phyloP scores from a whole-genome alignment of 2,329 filamentous ascomycete genomes.

The Venturia pyrina region DNA sequence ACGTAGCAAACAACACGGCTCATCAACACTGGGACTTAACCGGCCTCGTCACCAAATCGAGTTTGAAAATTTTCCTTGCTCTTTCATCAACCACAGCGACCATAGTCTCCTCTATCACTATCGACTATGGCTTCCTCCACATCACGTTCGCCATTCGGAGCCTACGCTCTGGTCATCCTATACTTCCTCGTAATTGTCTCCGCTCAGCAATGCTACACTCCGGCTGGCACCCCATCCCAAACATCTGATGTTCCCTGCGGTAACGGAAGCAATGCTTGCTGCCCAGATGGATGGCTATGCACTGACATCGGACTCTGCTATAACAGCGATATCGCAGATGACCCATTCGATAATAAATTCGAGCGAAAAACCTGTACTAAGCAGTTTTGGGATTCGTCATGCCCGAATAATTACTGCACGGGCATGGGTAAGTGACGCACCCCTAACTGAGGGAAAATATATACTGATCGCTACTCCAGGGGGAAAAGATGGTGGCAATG shows the following conservation, averaged over 20 bases:
- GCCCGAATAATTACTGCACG: not conserved
- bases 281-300: slow-evolving; percentile 25
- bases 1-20: not conserved
- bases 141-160: not conserved
- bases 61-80: not conserved
- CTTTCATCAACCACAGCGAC: not conserved
- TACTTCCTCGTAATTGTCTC: not conserved
- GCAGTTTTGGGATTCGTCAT: slow-evolving; percentile 17
- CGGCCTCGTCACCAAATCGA: not conserved
- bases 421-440: not conserved
- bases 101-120: not conserved
- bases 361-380: slow-evolving; percentile 27
- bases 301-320: slow-evolving; percentile 25
- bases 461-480: not conserved
- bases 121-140: not conserved
- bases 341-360: slow-evolving; percentile 16
- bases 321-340: not conserved
- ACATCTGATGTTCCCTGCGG: not conserved
- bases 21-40: not conserved
- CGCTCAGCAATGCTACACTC: slow-evolving; percentile 2
- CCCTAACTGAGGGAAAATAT: not conserved
- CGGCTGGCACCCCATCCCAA: not conserved
- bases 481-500: not conserved
- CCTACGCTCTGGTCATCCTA: not conserved
- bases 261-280: slow-evolving; percentile 17